phyloP scores from a whole-genome alignment of 2,329 filamentous ascomycete genomes.

The Paecilomyces formosus region DNA sequence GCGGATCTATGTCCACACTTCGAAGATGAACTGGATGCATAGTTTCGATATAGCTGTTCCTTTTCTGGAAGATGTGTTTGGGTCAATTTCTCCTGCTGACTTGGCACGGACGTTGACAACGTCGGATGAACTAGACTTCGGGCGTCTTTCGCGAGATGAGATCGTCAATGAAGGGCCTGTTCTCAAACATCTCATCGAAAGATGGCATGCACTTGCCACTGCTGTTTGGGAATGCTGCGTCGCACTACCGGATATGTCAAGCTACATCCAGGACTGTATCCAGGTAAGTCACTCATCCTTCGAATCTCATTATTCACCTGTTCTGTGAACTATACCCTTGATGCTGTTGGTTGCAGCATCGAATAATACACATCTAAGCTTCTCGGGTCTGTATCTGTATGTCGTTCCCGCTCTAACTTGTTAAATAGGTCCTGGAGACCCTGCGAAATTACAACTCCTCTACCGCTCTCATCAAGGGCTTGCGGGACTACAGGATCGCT shows the following conservation, averaged over 20 bases:
- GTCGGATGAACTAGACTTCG: constrained; percentile 23
- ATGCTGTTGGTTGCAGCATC: not conserved
- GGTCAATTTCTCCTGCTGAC: constrained; percentile 21
- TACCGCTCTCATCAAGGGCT: constrained; percentile 27
- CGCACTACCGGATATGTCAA: constrained; percentile 24
- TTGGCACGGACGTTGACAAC: constrained; percentile 24
- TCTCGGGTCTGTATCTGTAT: not conserved
- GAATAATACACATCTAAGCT: not conserved
- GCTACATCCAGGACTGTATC: constrained; percentile 26
- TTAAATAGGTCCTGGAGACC: constrained; percentile 19
- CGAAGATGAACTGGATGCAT: constrained; percentile 26
- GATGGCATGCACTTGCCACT: constrained; percentile 25
- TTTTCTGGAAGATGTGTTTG: constrained; percentile 28
- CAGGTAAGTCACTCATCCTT: constrained; percentile 17
- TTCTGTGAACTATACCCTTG: not conserved
- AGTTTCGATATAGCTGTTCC: constrained; percentile 23
- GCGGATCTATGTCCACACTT: constrained; percentile 25
- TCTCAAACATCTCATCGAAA: constrained; percentile 13
- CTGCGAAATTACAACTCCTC: constrained; percentile 30
- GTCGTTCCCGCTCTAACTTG: constrained; percentile 2
- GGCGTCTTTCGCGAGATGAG: constrained; percentile 15
- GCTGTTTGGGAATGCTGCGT: constrained; percentile 32
- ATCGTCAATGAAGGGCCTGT: constrained; percentile 16
- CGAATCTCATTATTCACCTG: not conserved
- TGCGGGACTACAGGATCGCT: constrained; percentile 24